Evolutionary conservation across 2,329 filamentous ascomycete species (phyloP), one percentile per base, ranked within the genome.

Genomic region (Diaporthe nobilis): DNA sequence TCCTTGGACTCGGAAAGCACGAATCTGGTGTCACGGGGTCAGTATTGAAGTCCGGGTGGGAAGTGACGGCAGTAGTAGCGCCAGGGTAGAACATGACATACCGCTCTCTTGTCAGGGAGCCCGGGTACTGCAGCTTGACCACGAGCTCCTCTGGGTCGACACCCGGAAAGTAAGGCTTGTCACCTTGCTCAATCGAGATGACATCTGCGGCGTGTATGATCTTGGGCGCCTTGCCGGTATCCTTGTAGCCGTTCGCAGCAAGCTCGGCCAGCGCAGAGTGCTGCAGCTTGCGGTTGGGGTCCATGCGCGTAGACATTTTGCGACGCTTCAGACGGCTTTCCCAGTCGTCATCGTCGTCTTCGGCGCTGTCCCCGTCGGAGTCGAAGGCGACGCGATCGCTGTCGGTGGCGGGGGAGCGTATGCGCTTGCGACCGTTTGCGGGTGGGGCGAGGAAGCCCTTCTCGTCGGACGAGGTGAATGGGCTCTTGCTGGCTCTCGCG

Each of bases 41-140:
- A 77, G 72, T 68, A 63, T 55, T 31, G 0, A 5, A 51, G 34
- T 15, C 47, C n/a, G 25, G 4, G 17, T 22, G 22, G 3, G 65
- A 25, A 25, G 9, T 15, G 49, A 42, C 17, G 13, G 49, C 65
- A 28, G 65, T 15, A 28, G 22, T 22, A 31, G 65, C 34, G 65
- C 65, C 22, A 31, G 49, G 13, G 34, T 25, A 42, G 4, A 20
- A 12, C 15, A 17, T 13, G 49, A 79, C 78, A 31, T 80, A 85
- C 82, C 80, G 77, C 74, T 84, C 83, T 51, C 78, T 77, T 73
- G 82, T 79, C 68, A 80, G 80, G 17, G 81, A 80, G 83, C 94
- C 96, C 13, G 97, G 96, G 84, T 98, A 98, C 83, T 97, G 94
- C 79, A 98, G 86, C 81, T 92, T 87, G 76, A 97, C 90, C 15